Base-by-base conservation (phyloP, 2,329 filamentous ascomycete genomes). In the Tolypocladium endophyticum region DNA sequence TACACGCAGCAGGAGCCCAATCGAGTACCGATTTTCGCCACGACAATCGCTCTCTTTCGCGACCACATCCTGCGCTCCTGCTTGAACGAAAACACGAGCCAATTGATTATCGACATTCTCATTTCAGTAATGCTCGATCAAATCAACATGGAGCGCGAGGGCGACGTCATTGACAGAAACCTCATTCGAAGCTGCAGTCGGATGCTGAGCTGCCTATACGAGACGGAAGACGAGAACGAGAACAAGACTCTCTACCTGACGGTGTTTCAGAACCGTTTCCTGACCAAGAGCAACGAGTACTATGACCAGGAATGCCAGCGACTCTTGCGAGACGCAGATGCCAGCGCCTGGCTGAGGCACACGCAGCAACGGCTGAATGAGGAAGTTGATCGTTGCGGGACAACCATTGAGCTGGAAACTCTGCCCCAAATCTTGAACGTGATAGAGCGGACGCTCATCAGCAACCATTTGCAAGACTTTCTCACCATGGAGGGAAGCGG, bases 191-290 rank as follows among this genome's bases (percentile, higher is more conserved):
- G 89, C 57, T 93, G 90, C 70, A 83, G 91, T 3, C 87, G 89
- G 66, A 97, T 99, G 92, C 81, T 99, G 7, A 93, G 95, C 70
- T 85, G 85, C 9, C 79, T 99, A 0, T 95, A 96, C 71, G 89
- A 96, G 71, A 87, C 86, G 0, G 84, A 92, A 60, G 81, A 86
- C 4, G 92, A 96, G 69, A 82, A 84, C 6, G 89, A 95, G 64
- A 80, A 84, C 54, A 84, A 90, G 50, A 94, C 92, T 67, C 79
- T 99, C 0, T 99, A 99, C 69, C 75, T 92, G 36, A 89, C 86
- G 0, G 81, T 83, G 0, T 97, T 99, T 66, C 92, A 99, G 71
- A 84, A 85, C 0, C 81, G 83, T 12, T 96, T 94, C 67, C 74
- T 97, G 5, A 73, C 79, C 1, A 83, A 84, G 4, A 96, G 90